Conservation (phyloP, 2,329 filamentous ascomycete species). For the Sporothrix variecibatus region DNA sequence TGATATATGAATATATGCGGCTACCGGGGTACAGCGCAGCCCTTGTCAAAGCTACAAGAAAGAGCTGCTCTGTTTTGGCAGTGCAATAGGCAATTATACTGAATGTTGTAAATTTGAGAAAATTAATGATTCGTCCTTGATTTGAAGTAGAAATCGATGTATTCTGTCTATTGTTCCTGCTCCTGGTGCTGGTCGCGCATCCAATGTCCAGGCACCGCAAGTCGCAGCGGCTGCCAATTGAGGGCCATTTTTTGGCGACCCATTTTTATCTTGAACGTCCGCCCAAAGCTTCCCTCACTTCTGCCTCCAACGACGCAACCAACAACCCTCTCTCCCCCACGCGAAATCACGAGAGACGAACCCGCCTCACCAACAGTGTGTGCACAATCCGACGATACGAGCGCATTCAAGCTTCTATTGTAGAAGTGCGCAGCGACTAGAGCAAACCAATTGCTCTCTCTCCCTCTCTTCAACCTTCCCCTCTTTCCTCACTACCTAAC, state of each 20-base stretch:
- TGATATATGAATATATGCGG: constrained; percentile 2
- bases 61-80: neutral
- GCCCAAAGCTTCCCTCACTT: neutral
- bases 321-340: neutral
- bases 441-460: neutral
- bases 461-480: neutral
- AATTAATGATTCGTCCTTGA: no score
- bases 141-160: neutral
- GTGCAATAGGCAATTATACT: neutral
- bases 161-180: neutral
- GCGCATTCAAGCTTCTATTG: neutral
- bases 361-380: neutral
- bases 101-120: neutral
- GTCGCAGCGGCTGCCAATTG: neutral
- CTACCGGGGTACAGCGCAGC: neutral
- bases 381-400: neutral
- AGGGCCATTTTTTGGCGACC: constrained; percentile 19
- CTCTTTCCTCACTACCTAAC: neutral
- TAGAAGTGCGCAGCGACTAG: neutral
- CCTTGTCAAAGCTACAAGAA: neutral
- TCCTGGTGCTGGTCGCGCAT: neutral
- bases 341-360: neutral
- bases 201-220: neutral
- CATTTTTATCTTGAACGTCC: constrained; percentile 11
- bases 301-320: neutral